These are phyloP conservation scores for Malania oleifera DNA, from an alignment of 164 flowering plant species.

Conservation along the genomic window DNA sequence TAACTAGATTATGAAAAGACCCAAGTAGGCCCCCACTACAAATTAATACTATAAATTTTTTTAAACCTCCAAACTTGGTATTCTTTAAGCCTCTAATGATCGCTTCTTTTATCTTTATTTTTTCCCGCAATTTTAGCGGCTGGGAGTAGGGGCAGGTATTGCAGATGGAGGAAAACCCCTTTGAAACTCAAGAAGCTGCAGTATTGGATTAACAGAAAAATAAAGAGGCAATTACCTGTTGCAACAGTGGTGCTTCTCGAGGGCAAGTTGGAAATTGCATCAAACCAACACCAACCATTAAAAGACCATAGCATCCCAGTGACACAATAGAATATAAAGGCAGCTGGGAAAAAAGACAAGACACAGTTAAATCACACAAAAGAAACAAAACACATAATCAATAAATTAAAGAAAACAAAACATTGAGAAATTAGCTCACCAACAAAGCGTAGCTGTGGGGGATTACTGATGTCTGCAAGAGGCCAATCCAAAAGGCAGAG, in stretches of 20 bases:
- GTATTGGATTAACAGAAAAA: background rate
- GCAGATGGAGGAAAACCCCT: too few species aligned
- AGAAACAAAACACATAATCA: background rate
- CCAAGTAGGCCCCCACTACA: too few species aligned
- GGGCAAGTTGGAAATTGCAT: conserved; percentile 77
- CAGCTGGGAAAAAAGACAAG: conserved; percentile 38
- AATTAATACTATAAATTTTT: too few species aligned
- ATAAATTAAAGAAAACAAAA: background rate
- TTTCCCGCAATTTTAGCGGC: too few species aligned
- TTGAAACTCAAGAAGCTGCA: too few species aligned
- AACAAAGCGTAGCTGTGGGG: conserved; percentile 70
- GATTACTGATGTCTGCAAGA: conserved; percentile 51
- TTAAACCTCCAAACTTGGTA: too few species aligned
- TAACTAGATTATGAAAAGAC: too few species aligned
- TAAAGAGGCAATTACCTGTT: conserved; percentile 44
- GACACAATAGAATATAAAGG: conserved; percentile 72
- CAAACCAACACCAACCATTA: conserved; percentile 85
- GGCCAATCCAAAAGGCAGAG: conserved; percentile 72
- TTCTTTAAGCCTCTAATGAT: too few species aligned
- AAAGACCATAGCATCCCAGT: conserved; percentile 86
- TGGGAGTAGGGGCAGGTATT: too few species aligned
- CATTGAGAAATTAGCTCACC: conserved; percentile 39
- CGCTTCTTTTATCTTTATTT: too few species aligned
- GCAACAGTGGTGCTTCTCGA: conserved; percentile 68
- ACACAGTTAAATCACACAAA: background rate